Evolutionary conservation across 352 stramenopile genomes (phyloP).

Genomic region (Globisporangium spinosum): DNA sequence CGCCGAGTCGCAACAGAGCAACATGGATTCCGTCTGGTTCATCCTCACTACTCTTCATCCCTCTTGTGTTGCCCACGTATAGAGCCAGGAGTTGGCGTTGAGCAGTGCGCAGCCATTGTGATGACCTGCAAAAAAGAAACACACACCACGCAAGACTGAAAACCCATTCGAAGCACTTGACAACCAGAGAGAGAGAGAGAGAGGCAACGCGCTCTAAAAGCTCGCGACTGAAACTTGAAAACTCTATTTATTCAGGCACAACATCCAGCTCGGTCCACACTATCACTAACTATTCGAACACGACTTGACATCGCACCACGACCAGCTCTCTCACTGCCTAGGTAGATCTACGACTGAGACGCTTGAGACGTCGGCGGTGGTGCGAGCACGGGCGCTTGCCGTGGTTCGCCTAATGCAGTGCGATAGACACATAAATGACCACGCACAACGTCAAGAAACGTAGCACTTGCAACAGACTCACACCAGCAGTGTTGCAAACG

Average conservation of each 20-base stretch:
- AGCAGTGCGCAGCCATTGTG: too few species aligned
- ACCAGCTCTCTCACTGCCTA: not conserved
- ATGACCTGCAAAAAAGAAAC: too few species aligned
- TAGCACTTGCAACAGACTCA: not conserved
- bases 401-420: constrained; percentile 34
- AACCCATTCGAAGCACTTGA: too few species aligned
- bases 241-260: constrained; percentile 8
- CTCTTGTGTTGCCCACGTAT: too few species aligned
- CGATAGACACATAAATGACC: not conserved
- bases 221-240: not conserved
- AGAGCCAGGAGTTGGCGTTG: too few species aligned
- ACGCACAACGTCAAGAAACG: not conserved
- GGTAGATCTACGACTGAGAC: constrained; percentile 28
- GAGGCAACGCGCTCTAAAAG: not conserved
- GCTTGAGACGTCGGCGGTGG: constrained; percentile 41
- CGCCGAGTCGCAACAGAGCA: too few species aligned
- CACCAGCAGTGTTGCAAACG: too few species aligned
- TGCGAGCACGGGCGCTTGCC: constrained; percentile 55
- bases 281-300: constrained; percentile 7
- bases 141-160: too few species aligned
- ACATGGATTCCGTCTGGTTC: too few species aligned
- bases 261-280: not conserved
- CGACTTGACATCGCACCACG: not conserved
- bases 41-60: too few species aligned
- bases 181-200: too few species aligned